Base-by-base conservation (phyloP, 768 basidiomycete species). In the Xerocomellus intermedius region DNA sequence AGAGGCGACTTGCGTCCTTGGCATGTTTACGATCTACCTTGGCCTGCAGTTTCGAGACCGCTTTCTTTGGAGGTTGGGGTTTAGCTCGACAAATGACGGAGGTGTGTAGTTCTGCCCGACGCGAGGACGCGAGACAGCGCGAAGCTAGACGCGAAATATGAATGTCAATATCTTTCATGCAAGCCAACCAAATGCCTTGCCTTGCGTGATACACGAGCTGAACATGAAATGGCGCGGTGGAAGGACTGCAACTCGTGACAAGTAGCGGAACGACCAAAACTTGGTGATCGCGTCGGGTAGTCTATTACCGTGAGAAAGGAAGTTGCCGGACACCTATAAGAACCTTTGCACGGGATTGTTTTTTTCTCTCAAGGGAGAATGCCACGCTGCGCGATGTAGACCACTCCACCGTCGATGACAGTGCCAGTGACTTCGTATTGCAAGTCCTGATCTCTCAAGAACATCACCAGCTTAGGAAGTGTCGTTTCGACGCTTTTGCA, bases 361-460 rank as follows among this genome's bases (percentile, higher is more conserved):
- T 24, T 48, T 38, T 56, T 57, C 65, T 60, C 64, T 67, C 64
- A 69, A 75, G 77, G 71, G 80, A 77, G 76, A 74, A 79, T 82
- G 82, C 82, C 82, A 83, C 82, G 82, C 82, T 83, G 82, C 75
- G 71, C 82, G 82, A 78, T 76, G 82, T 72, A 69, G 75, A 65
- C 54, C 56, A 21, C 64, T 68, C 72, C 56, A 83, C 82, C 80
- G 69, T 82, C 76, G 82, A 74, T 71, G 75, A 76, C 82, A 83
- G 82, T 83, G 82, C 82, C 82, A 83, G 82, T 79, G 78, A 81
- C 75, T 77, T 63, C 70, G 26, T n/a, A 70, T 62, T 64, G 50
- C 65, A 69, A 76, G 76, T 80, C 73, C 79, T 82, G 76, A 69
- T 69, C 78, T 82, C 80, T 80, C 80, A 65, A 82, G 78, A 83